Base-by-base conservation (phyloP, 257 asterid genomes). In the Cordia subcordata region DNA sequence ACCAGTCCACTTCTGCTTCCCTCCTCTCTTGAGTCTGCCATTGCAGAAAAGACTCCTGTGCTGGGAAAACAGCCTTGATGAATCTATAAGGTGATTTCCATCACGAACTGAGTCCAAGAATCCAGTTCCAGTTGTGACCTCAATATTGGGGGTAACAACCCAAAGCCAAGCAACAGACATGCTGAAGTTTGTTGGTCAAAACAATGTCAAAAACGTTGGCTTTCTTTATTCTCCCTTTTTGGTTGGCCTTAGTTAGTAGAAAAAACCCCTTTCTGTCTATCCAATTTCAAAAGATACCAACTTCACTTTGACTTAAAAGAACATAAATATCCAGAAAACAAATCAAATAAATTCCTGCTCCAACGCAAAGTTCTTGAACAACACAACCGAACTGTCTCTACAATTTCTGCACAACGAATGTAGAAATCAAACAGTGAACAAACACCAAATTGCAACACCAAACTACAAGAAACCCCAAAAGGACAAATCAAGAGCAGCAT, bases 81-180 rank as follows among this genome's bases (percentile, higher is more conserved):
- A 61, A 68, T 74, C 81, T n/a, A 74, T 53, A 47, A 62, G 27
- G 37, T 78, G 77, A 62, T 57, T 72, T 23, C 94, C 86, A 6
- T 79, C 85, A 37, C 86, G 77, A 60, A 63, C 39, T 0, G 88
- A 73, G 10, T 82, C 86, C 70, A 73, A 70, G 72, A 82, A 72
- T 55, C 82, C 86, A 22, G 61, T 50, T 44, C 89, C 73, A 60
- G 61, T 78, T 8, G 83, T 62, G 60, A 68, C 73, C 73, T 85
- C 95, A 51, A 76, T 72, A 42, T 64, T 62, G 11, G 96, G 94
- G 61, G 88, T 82, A 65, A 88, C 82, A 52, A 83, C 84, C 97
- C 94, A 81, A 51, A 77, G 37, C 77, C 83, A 64, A 62, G 95
- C 80, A 75, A 74, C 85, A 73, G 96, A 81, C 99, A 92, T 92